phyloP scores from a whole-genome alignment of 768 basidiomycete species.

The Rhizopogon roseolus region DNA sequence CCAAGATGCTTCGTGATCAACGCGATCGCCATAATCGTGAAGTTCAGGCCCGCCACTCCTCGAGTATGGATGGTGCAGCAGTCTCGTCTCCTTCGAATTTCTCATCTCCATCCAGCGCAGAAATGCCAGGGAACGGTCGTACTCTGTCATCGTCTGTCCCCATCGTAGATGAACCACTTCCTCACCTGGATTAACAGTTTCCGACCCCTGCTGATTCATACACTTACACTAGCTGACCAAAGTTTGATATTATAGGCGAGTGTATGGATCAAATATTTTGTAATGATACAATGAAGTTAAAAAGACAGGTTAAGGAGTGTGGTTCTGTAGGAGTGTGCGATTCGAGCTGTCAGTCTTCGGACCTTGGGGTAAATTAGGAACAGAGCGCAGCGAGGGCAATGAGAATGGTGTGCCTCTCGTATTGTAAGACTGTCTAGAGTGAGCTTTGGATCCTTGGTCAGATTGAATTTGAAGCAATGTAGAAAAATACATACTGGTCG shows the following conservation, averaged over 20 bases:
- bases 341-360: constrained; percentile 5
- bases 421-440: not conserved
- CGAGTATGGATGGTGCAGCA: not conserved
- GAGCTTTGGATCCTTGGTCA: not conserved
- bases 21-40: constrained; percentile 50
- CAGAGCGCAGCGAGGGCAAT: constrained; percentile 30
- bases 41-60: constrained; percentile 11
- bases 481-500: constrained; percentile 12
- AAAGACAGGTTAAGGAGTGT: not conserved
- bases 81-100: not conserved
- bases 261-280: not conserved
- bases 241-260: not conserved
- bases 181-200: constrained; percentile 3
- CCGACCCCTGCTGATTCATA: too few species aligned
- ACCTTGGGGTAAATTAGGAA: constrained; percentile 21
- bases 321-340: constrained; percentile 2
- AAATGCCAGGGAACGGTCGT: constrained; percentile 25
- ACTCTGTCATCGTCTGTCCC: constrained; percentile 9
- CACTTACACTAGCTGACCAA: not conserved
- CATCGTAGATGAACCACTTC: constrained; percentile 15
- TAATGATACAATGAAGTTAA: not conserved
- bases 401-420: constrained; percentile 32
- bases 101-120: not conserved
- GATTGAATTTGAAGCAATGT: not conserved
- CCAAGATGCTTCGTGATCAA: constrained; percentile 48